A percentile compares a stretch with the other conserved stretches of the same genome.
Evolutionary conservation across 352 stramenopile species (phyloP).

Genomic region (Pythium grandisporangium): DNA sequence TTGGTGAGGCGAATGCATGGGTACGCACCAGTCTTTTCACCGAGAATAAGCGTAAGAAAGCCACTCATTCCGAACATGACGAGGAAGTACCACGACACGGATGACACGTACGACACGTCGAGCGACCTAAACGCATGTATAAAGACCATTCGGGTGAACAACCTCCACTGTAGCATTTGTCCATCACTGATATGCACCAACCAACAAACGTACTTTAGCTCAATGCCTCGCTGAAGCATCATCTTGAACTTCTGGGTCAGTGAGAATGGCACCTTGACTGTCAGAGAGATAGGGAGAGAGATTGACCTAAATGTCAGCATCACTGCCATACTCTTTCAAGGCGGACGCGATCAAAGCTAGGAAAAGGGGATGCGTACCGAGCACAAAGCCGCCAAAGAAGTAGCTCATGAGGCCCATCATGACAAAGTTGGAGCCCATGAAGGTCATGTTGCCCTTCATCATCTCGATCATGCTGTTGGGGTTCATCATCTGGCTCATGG

Average conservation of each 20-base stretch:
- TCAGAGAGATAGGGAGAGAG: not conserved
- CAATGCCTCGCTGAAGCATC: constrained; percentile 96
- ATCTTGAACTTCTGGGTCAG: constrained; percentile 97
- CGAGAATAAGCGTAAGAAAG: constrained; percentile 95
- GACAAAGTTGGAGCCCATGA: constrained; percentile 99
- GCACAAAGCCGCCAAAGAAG: constrained; percentile 98
- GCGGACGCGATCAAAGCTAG: not conserved
- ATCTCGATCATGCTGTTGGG: constrained; percentile 96
- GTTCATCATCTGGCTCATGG: constrained; percentile 93
- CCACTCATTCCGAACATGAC: constrained; percentile 98
- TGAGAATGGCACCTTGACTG: constrained; percentile 96
- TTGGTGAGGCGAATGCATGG: too few relatives aligned
- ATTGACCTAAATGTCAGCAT: too few relatives aligned
- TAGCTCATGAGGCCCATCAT: constrained; percentile 99
- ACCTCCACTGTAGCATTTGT: too few relatives aligned
- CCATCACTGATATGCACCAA: not conserved
- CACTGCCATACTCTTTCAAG: too few relatives aligned
- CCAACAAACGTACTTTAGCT: constrained; percentile 71
- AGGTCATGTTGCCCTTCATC: constrained; percentile 99
- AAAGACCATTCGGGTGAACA: too few relatives aligned
- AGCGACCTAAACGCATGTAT: too few relatives aligned
- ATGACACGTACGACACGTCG: constrained; percentile 97
- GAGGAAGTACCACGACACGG: constrained; percentile 98
- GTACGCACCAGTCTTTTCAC: constrained; percentile 73
- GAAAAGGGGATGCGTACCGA: constrained; percentile 38